Base-by-base conservation (phyloP, 1,284 basidiomycete species). In the Ganoderma leucocontextum region DNA sequence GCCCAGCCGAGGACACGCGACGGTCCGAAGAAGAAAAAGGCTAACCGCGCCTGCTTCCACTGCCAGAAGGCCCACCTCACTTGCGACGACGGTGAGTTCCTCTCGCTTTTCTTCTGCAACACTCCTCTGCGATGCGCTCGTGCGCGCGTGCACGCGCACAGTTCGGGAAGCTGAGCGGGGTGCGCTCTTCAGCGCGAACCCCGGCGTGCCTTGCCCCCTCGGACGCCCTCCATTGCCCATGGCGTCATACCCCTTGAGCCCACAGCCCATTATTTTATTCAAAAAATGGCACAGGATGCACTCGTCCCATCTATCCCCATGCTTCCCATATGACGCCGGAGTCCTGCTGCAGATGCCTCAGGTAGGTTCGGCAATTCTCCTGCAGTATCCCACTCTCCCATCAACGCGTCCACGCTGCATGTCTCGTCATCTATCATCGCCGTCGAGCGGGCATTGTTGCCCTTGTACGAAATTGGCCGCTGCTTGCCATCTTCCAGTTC, bases 1-100 rank as follows among this genome's bases (percentile, higher is more conserved):
- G 29, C 84, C 82, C 72, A 88, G 85, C 44, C 68, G 53, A 38
- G 75, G 75, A 85, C 86, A 66, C 85, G 90, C 76, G 91, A 93
- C 65, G 88, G 89, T 2, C 90, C 91, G 33, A 94, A 94, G 86
- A 95, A 95, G 87, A 96, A 96, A 85, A 96, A 97, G 81, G 95
- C 95, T 0, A 95, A 90, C 75, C 87, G 96, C 57, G 97, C 97
- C 42, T 99, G 97, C 78, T 91, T 94, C 70, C 94, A 96, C 72
- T 99, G 97, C 81, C 97, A 99, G 81, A 93, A 93, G 78, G 95
- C 95, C 1, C 97, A 99, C 81, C 85, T 99, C 75, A 99, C 97
- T 9, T 99, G 97, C 80, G 96, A 99, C 80, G 97, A 99, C 78
- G 91, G 97, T 98, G 75, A 75, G 88, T 84, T 1, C 47, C 22